These are phyloP conservation scores for Ananas comosus DNA, from an alignment of 176 grass and related monocot genomes.

Conservation along the genomic window DNA sequence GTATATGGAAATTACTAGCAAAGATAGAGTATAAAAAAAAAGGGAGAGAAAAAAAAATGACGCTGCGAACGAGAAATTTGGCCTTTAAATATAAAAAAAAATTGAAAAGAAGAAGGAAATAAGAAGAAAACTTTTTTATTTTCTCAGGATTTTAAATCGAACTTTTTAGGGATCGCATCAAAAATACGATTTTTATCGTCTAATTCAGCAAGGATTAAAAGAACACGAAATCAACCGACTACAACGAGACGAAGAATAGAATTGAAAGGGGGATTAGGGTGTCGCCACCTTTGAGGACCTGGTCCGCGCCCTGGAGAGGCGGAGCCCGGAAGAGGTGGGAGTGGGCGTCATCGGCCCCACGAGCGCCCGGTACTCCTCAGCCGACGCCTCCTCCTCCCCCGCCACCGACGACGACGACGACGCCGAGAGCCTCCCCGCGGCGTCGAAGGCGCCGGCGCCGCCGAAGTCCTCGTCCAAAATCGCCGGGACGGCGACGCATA, in stretches of 20 bases:
- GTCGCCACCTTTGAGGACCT: conserved; percentile 27
- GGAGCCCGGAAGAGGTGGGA: not conserved
- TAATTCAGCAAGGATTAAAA: too few species aligned
- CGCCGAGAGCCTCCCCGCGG: not conserved
- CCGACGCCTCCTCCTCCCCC: not conserved
- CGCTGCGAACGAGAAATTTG: too few species aligned
- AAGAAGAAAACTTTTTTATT: too few species aligned
- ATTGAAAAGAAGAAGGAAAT: too few species aligned
- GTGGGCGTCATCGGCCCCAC: conserved; percentile 12
- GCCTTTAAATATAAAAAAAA: too few species aligned
- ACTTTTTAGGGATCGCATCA: too few species aligned
- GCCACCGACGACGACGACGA: not conserved
- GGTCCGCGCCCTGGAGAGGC: conserved; percentile 26
- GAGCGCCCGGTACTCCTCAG: not conserved
- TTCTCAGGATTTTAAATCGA: too few species aligned
- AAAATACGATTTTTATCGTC: too few species aligned
- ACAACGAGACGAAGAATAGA: not conserved
- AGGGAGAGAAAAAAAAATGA: too few species aligned
- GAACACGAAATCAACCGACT: not conserved
- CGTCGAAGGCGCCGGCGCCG: conserved; percentile 6
- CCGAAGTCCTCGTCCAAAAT: conserved; percentile 10
- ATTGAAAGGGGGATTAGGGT: not conserved
- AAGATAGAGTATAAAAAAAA: too few species aligned
- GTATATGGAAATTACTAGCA: too few species aligned
- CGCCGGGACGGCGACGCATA: conserved; percentile 45